Conservation (phyloP, 1,284 basidiomycete species). For the Ceratobasidium theobromae region DNA sequence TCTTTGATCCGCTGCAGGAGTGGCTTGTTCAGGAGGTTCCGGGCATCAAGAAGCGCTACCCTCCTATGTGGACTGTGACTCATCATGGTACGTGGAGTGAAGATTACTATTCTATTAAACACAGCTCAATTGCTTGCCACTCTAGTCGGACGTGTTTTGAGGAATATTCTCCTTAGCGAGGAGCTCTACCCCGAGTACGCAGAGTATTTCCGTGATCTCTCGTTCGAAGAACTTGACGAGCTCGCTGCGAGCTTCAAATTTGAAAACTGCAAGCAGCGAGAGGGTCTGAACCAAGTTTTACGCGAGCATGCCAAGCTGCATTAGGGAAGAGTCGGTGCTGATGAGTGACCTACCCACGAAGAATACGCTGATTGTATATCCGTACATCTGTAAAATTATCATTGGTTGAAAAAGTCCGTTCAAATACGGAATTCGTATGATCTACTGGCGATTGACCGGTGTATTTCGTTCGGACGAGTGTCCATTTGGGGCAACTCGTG, state of each 20-base stretch:
- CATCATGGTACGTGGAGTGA: conserved; percentile 26
- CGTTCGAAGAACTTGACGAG: conserved; percentile 44
- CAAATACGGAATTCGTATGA: no score
- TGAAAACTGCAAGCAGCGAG: conserved; percentile 45
- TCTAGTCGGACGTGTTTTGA: conserved; percentile 52
- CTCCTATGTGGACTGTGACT: conserved; percentile 38
- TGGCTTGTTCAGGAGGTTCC: conserved; percentile 42
- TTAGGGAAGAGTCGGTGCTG: no score
- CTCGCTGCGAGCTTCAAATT: conserved; percentile 47
- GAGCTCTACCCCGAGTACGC: conserved; percentile 50
- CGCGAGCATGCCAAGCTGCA: conserved; percentile 27
- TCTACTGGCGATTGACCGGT: no score
- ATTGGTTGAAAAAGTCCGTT: no score
- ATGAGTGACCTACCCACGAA: no score
- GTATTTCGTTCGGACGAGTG: conserved; percentile 6
- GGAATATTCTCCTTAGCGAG: conserved; percentile 64
- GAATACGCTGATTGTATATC: no score
- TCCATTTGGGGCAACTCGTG: conserved; percentile 13
- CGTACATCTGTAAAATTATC: no score
- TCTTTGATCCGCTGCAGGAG: conserved; percentile 54
- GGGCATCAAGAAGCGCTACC: conserved; percentile 43
- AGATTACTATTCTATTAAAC: not conserved
- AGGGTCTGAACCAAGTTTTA: conserved; percentile 43
- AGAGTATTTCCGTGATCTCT: conserved; percentile 42
- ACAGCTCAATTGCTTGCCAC: not conserved